These are phyloP conservation scores for Termitomyces sp. DNA, from an alignment of 768 basidiomycete genomes.

Conservation along the genomic window DNA sequence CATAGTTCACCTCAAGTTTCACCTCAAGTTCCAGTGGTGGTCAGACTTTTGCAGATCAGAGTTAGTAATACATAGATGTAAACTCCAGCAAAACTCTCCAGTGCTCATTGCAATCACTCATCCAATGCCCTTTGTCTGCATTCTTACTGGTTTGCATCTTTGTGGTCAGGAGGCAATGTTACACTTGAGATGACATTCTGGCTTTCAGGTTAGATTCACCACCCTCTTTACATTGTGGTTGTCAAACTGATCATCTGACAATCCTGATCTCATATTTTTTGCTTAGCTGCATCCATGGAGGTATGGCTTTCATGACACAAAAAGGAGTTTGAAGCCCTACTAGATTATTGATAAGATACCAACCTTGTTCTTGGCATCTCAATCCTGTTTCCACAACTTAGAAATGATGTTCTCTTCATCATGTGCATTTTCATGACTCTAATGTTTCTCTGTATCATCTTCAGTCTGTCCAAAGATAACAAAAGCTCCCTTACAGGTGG, in stretches of 20 bases:
- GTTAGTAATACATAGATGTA: too few species aligned
- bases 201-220: slow-evolving; percentile 9
- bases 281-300: slow-evolving; percentile 45
- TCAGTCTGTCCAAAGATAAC: slow-evolving; percentile 24
- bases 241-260: slow-evolving; percentile 21
- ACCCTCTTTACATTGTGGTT: slow-evolving; percentile 4
- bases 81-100: too few species aligned
- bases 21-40: too few species aligned
- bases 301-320: slow-evolving; percentile 15
- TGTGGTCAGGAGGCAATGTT: too few species aligned
- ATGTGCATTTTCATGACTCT: slow-evolving; percentile 46
- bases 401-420: slow-evolving; percentile 47
- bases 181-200: too few species aligned
- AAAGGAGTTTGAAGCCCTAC: slow-evolving; percentile 10
- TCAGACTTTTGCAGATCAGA: too few species aligned
- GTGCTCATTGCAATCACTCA: too few species aligned
- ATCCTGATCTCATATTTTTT: slow-evolving; percentile 33
- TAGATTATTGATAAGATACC: slow-evolving; percentile 39
- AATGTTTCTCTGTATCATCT: slow-evolving; percentile 39
- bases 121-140: too few species aligned
- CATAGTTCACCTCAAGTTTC: too few species aligned
- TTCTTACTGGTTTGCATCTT: too few species aligned
- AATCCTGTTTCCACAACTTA: slow-evolving; percentile 37
- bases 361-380: slow-evolving; percentile 49
- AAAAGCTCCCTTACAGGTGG: slow-evolving; percentile 25